Conservation (phyloP, 78 protist genomes). For the Dictyostelium intermedium region DNA sequence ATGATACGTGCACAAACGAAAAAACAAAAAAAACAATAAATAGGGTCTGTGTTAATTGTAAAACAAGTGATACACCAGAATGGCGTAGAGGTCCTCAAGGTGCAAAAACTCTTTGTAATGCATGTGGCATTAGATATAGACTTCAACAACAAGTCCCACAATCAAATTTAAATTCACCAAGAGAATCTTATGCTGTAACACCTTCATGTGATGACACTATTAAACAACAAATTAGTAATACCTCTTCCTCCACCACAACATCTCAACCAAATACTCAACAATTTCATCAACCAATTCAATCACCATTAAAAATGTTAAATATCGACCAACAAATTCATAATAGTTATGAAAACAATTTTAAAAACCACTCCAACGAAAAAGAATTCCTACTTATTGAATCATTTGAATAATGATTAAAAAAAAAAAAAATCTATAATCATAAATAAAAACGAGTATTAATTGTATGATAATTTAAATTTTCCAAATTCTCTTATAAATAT, state of each 20-base stretch:
- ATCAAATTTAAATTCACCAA: background rate
- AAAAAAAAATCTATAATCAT: background rate
- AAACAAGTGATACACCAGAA: constrained; percentile 78
- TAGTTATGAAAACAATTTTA: background rate
- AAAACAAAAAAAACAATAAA: constrained; percentile 25
- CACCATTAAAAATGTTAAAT: background rate
- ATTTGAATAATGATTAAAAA: background rate
- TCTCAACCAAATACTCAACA: background rate
- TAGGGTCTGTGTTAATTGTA: constrained; percentile 63
- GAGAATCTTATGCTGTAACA: background rate
- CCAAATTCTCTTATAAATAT: background rate
- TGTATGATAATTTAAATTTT: background rate
- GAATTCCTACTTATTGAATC: background rate
- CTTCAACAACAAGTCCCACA: background rate
- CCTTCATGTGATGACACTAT: background rate
- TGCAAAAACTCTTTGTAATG: constrained; percentile 75
- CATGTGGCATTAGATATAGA: constrained; percentile 76
- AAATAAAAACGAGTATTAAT: background rate
- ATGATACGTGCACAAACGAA: constrained; percentile 62
- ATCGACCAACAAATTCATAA: background rate
- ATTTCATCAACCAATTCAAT: background rate
- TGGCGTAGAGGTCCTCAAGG: constrained; percentile 86
- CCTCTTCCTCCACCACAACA: background rate
- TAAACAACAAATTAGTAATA: background rate
- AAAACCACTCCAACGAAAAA: background rate